phyloP scores from a whole-genome alignment of 2,329 filamentous ascomycete genomes.

The Beauveria brongniartii region DNA sequence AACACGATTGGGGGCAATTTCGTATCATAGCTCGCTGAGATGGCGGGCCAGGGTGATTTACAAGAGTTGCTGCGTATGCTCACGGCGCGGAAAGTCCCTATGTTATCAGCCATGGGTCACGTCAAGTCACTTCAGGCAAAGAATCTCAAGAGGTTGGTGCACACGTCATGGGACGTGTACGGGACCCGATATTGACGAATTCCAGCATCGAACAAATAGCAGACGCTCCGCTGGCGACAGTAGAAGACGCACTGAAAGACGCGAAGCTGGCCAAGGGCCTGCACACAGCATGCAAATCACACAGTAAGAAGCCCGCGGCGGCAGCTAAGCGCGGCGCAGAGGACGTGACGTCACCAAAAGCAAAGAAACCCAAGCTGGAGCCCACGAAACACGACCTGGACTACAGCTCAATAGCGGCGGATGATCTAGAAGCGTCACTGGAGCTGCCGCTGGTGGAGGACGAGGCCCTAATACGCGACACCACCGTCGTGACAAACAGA shows the following conservation, averaged over 20 bases:
- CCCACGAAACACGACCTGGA: conserved; percentile 27
- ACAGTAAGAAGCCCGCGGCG: conserved; percentile 31
- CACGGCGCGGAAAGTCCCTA: conserved; percentile 49
- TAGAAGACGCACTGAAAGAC: conserved; percentile 41
- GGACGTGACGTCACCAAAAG: conserved; percentile 12
- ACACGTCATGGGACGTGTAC: background rate
- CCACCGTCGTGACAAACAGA: conserved; percentile 63
- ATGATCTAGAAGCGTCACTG: conserved; percentile 55
- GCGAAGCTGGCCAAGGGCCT: conserved; percentile 41
- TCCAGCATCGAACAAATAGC: conserved; percentile 47
- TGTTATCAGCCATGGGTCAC: conserved; percentile 51
- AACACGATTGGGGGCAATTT: background rate
- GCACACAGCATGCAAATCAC: conserved; percentile 46
- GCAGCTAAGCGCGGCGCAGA: conserved; percentile 23
- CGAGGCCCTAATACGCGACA: conserved; percentile 50
- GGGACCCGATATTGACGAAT: background rate
- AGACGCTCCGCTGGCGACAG: conserved; percentile 34
- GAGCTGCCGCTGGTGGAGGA: conserved; percentile 48
- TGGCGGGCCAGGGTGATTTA: conserved; percentile 51
- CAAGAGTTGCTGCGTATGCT: conserved; percentile 54
- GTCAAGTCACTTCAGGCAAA: conserved; percentile 49
- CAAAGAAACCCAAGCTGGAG: conserved; percentile 27
- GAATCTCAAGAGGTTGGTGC: conserved; percentile 46
- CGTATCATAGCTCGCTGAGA: conserved; percentile 17
- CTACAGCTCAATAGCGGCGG: conserved; percentile 37